Evolutionary conservation across 208 protist genomes (phyloP), one percentile per base, ranked within the genome.

Genomic region (Leishmania arabica): DNA sequence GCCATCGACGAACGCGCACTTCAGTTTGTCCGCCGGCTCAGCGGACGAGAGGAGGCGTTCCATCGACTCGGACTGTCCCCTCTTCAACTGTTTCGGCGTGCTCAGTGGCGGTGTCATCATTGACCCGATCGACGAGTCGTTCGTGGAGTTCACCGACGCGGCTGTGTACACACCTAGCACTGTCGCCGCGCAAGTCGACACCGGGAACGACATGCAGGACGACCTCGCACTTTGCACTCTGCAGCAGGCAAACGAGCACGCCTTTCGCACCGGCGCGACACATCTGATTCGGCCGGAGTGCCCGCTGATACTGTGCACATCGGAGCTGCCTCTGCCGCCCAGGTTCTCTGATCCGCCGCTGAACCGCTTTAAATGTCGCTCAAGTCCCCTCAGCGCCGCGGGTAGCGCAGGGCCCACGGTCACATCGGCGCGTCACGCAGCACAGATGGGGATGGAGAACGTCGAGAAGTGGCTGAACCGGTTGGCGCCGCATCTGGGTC

Each of bases 61-160:
- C 19, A 31, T 83, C 37, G 79, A 91, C 53, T 76, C 74, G 49
- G 89, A 95, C 64, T 93, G 91, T 69, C 75, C 82, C 15, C 79
- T 95, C 45, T 92, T 93, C 60, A 91, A 93, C 66, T 81, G 83
- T 19, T 94, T 93, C 68, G 91, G 91, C 24, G 83, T 95, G 13
- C 49, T 95, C 0, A 93, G 86, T 5, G 91, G 89, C 1, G 90
- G 91, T n/a, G 90, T 95, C 4, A 82, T 96, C 51, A 77, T 95
- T 27, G 86, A 95, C 78, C 68, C 84, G 0, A 60, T 72, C 53
- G 34, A 79, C 3, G 47, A 27, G 2, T 64, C 42, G 11, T 92
- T 96, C 65, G 78, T 91, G 2, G 92, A 96, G 73, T 91, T 90
- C 75, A 90, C 86, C 7, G 85, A 91, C 73, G 47, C 79, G 1